A percentile compares a stretch with the other conserved stretches of the same genome.
Evolutionary conservation across 169 alveolate species (phyloP).

Genomic region (Cryptosporidium sp.): DNA sequence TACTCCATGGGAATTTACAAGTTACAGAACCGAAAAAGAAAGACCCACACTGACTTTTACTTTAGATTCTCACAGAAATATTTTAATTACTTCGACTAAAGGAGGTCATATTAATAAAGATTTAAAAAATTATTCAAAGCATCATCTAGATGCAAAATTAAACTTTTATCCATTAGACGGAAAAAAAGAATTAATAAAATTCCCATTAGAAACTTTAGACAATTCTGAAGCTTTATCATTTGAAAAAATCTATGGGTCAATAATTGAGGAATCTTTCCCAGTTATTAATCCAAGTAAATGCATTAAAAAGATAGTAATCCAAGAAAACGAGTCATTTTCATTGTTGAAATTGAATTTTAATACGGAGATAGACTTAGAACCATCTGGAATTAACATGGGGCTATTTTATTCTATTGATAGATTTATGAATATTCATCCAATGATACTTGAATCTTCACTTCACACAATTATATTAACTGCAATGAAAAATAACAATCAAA

Average conservation of each 20-base stretch:
- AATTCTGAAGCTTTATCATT: neutral
- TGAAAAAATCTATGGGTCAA: slow-evolving; percentile 2
- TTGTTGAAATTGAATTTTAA: neutral
- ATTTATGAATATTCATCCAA: slow-evolving; percentile 72
- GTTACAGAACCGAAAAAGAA: neutral
- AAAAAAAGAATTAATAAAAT: neutral
- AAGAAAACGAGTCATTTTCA: slow-evolving; percentile 14
- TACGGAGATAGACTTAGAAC: slow-evolving; percentile 25
- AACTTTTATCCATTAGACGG: neutral
- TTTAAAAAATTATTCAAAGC: neutral
- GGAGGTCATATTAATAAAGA: neutral
- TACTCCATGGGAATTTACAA: slow-evolving; percentile 33
- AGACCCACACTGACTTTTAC: slow-evolving; percentile 19
- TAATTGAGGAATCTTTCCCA: neutral
- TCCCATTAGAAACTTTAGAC: neutral
- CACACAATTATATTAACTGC: slow-evolving; percentile 41
- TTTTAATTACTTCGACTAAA: slow-evolving; percentile 5
- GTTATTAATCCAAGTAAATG: slow-evolving; percentile 22
- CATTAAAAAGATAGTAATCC: slow-evolving; percentile 12
- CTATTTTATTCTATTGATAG: slow-evolving; percentile 55
- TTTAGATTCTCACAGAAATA: slow-evolving; percentile 12
- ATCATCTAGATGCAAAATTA: slow-evolving; percentile 31
- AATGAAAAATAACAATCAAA: neutral
- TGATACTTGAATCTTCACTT: slow-evolving; percentile 37
- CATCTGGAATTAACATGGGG: slow-evolving; percentile 65